Conservation (phyloP, 192 early-diverging fungal genomes). For the Coemansia sp. region DNA sequence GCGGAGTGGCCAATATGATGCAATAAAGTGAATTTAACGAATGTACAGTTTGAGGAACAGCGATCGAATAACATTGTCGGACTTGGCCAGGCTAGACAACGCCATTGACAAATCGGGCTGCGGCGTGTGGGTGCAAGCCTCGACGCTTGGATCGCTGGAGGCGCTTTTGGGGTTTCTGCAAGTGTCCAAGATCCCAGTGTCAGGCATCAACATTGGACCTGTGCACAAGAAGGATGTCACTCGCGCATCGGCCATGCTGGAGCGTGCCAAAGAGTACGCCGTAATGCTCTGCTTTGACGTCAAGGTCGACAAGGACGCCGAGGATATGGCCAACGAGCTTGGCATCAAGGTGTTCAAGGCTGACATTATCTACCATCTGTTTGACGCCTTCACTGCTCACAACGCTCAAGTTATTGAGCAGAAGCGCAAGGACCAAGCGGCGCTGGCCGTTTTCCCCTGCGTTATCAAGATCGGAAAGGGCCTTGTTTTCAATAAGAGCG, state of each 20-base stretch:
- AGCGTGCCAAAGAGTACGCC: constrained; percentile 81
- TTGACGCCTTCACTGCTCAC: constrained; percentile 88
- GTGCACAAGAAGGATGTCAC: constrained; percentile 97
- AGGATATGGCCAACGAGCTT: constrained; percentile 84
- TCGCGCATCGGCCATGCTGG: constrained; percentile 87
- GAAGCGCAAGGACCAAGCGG: constrained; percentile 81
- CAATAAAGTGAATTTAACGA: too few relatives aligned
- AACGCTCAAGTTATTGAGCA: constrained; percentile 74
- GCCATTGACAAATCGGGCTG: constrained; percentile 78
- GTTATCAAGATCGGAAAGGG: constrained; percentile 74
- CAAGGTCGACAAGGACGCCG: constrained; percentile 85
- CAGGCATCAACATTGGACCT: constrained; percentile 95
- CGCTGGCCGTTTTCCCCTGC: constrained; percentile 91
- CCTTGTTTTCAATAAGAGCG: constrained; percentile 87
- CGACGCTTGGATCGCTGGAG: constrained; percentile 95
- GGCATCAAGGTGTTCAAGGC: constrained; percentile 93
- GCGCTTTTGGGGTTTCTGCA: constrained; percentile 92
- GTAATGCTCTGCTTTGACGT: constrained; percentile 88
- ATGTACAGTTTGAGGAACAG: too few relatives aligned
- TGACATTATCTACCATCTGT: constrained; percentile 99
- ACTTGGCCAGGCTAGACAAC: constrained; percentile 72
- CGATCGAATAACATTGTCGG: too few relatives aligned
- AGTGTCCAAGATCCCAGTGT: constrained; percentile 89
- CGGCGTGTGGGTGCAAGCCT: constrained; percentile 98
- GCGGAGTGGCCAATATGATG: too few relatives aligned